Evolutionary conservation across 108 stramenopile species (phyloP).

Genomic region (Seminavis robusta): DNA sequence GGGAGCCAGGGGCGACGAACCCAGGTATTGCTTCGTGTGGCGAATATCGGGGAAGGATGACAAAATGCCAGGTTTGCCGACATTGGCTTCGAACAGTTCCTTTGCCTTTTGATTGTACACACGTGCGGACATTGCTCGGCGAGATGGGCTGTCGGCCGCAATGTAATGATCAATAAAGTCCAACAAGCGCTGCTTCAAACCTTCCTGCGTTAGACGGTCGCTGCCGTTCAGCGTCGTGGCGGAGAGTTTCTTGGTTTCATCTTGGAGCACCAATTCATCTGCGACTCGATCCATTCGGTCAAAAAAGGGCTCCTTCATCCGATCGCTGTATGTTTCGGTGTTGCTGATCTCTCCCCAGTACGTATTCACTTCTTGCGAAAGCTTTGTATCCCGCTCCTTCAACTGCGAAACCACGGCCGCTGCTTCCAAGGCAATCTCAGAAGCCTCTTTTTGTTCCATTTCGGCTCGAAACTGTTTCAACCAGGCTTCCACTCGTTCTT

Average conservation of each 20-base stretch:
- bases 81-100: slow-evolving; percentile 54
- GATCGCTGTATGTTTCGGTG: slow-evolving; percentile 34
- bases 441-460: slow-evolving; percentile 67
- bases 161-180: slow-evolving; percentile 70
- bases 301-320: slow-evolving; percentile 56
- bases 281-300: slow-evolving; percentile 69
- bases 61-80: slow-evolving; percentile 60
- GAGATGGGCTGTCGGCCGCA: slow-evolving; percentile 37
- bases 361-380: slow-evolving; percentile 63
- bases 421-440: slow-evolving; percentile 69
- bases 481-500: slow-evolving; percentile 78
- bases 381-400: slow-evolving; percentile 71
- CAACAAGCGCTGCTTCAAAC: slow-evolving; percentile 62
- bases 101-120: slow-evolving; percentile 67
- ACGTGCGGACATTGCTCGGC: slow-evolving; percentile 63
- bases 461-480: slow-evolving; percentile 69
- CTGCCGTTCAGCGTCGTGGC: slow-evolving; percentile 17
- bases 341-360: slow-evolving; percentile 74
- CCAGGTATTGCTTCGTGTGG: slow-evolving; percentile 71
- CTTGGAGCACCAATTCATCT: slow-evolving; percentile 48
- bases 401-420: slow-evolving; percentile 72
- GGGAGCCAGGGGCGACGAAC: slow-evolving; percentile 67
- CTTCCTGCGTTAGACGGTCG: slow-evolving; percentile 26
- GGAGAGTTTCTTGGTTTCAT: slow-evolving; percentile 13
- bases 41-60: slow-evolving; percentile 67